phyloP scores from a whole-genome alignment of 805 yeast species.

The Yamadazyma insecticola region DNA sequence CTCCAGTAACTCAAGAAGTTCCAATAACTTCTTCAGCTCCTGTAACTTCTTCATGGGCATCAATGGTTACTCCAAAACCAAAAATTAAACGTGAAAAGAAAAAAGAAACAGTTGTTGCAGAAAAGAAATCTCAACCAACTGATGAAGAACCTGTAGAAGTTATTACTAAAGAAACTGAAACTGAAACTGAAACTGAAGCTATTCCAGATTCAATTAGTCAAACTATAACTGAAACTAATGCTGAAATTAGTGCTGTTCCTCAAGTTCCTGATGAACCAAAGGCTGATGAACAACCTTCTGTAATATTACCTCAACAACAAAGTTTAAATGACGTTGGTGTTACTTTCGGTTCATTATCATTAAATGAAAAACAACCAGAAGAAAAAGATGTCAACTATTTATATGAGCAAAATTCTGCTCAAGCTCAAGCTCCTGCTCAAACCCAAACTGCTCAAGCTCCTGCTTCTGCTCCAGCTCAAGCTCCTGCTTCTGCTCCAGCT shows the following conservation, averaged over 20 bases:
- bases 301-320: conserved; percentile 51
- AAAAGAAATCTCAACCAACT: conserved; percentile 16
- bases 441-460: conserved; percentile 11
- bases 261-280: no score
- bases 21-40: conserved; percentile 8
- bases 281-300: conserved; percentile 26
- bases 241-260: not conserved
- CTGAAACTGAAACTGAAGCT: conserved; percentile 2
- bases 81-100: conserved; percentile 8
- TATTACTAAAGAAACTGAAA: conserved; percentile 8
- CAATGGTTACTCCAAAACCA: conserved; percentile 57
- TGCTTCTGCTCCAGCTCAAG: conserved; percentile 2
- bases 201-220: conserved; percentile 10
- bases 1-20: conserved; percentile 8
- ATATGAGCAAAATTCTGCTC: conserved; percentile 12
- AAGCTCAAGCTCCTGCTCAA: conserved; percentile 17
- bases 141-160: conserved; percentile 26
- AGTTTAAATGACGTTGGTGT: conserved; percentile 48
- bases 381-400: conserved; percentile 10
- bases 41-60: conserved; percentile 61
- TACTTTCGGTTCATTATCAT: conserved; percentile 57
- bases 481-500: conserved; percentile 8
- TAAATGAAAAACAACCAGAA: conserved; percentile 38
- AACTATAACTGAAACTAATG: no score
- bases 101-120: conserved; percentile 14